phyloP scores from a whole-genome alignment of 371 early-diverging fungal genomes.

The Paraphysoderma sedebokerense region DNA sequence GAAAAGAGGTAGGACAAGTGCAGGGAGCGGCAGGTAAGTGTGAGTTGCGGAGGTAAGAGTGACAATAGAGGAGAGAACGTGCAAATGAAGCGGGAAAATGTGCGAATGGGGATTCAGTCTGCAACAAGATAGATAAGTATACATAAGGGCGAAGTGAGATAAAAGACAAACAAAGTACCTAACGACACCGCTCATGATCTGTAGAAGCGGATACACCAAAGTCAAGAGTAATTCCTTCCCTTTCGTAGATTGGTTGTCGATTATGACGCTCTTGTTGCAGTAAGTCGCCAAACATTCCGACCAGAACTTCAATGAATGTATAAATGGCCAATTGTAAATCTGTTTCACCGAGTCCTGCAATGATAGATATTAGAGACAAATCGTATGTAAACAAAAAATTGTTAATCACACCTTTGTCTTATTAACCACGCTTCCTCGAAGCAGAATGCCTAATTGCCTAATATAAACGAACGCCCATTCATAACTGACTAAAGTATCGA shows the following conservation, averaged over 20 bases:
- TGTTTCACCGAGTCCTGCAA: constrained; percentile 51
- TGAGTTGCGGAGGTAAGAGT: constrained; percentile 49
- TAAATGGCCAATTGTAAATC: constrained; percentile 89
- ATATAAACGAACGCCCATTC: constrained; percentile 82
- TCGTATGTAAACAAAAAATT: not conserved
- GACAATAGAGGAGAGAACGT: constrained; percentile 48
- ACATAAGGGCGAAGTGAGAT: too few species aligned
- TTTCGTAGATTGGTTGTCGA: too few species aligned
- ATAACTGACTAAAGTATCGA: constrained; percentile 57
- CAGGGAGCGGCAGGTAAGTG: constrained; percentile 69
- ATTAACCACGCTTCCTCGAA: constrained; percentile 64
- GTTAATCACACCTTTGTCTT: constrained; percentile 37
- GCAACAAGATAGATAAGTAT: too few species aligned
- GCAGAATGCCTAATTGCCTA: constrained; percentile 73
- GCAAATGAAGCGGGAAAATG: constrained; percentile 81
- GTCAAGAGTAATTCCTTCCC: constrained; percentile 45
- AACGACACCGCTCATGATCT: constrained; percentile 67
- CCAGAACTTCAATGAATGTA: constrained; percentile 80
- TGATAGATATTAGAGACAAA: not conserved
- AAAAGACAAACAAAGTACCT: too few species aligned
- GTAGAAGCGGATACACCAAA: constrained; percentile 77
- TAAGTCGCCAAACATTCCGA: constrained; percentile 55
- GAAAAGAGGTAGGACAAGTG: too few species aligned
- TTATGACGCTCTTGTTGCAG: constrained; percentile 25
- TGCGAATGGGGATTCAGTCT: constrained; percentile 71